phyloP scores from a whole-genome alignment of 768 basidiomycete species.

The Strobilomyces confusus region DNA sequence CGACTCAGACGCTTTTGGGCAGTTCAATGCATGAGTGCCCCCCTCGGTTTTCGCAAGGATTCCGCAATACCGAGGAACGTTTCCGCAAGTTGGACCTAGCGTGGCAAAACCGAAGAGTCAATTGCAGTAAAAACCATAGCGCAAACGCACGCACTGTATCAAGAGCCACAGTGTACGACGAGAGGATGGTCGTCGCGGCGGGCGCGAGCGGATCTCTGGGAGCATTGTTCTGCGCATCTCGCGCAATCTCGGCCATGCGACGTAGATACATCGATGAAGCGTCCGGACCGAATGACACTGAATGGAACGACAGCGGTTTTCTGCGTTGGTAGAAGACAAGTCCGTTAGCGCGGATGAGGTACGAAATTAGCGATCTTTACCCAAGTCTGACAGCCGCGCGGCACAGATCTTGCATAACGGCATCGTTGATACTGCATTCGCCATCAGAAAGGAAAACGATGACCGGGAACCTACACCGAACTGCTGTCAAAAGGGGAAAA shows the following conservation, averaged over 20 bases:
- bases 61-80: slow-evolving; percentile 58
- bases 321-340: slow-evolving; percentile 25
- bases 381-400: slow-evolving; percentile 42
- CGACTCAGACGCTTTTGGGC: neutral
- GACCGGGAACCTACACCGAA: slow-evolving; percentile 15
- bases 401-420: no score
- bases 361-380: slow-evolving; percentile 20
- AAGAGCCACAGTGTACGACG: no score
- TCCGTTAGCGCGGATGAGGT: neutral
- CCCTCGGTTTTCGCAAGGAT: slow-evolving; percentile 54
- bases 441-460: slow-evolving; percentile 46
- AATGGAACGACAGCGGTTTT: slow-evolving; percentile 54
- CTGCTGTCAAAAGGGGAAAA: neutral
- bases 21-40: slow-evolving; percentile 38
- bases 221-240: no score
- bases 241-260: slow-evolving; percentile 53
- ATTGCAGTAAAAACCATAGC: neutral
- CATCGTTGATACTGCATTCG: no score
- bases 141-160: no score
- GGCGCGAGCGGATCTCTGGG: slow-evolving; percentile 40
- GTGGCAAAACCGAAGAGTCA: neutral
- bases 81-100: slow-evolving; percentile 49
- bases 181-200: slow-evolving; percentile 31
- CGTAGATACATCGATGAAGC: slow-evolving; percentile 28
- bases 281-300: no score